Evolutionary conservation across 768 basidiomycete genomes (phyloP), one percentile per base, ranked within the genome.

Genomic region (Lenzites betulinus): DNA sequence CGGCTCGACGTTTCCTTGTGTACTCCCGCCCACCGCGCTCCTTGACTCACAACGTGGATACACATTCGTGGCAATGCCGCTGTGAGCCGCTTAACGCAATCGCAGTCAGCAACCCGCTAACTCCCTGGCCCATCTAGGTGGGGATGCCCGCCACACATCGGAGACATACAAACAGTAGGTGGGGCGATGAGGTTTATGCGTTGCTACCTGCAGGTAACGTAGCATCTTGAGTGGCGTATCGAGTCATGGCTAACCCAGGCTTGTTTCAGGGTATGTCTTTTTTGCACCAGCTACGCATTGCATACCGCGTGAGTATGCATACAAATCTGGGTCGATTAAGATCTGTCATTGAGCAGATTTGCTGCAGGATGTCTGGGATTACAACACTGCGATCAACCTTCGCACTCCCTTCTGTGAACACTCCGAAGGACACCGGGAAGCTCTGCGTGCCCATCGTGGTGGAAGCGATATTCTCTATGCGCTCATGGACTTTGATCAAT

Each of bases 401-500:
- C 22, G 41, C 20, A 22, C 38, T 23, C 36, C 38, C 9, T 22
- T 22, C 25, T 11, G 15, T 16, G 22, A 16, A 15, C 15, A 25
- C 20, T 11, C 20, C 23, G n/a, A 16, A 9, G 12, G 12, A 11
- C 30, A 33, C 6, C 13, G 15, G 3, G 38, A 41, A 25, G 7
- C 13, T 9, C 25, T 52, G 22, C 38, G 51, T 22, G 22, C 39
- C 22, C 51, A 52, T 23, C 51, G 51, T 22, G 20, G 6, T 26
- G 25, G 51, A 13, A 4, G 39, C 38, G 51, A 26, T 18, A 23
- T 52, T 4, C 15, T 25, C 36, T 52, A 52, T 26, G 51, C 51
- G 3, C 51, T 52, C 36, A 52, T 52, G 38, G 51, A 52, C 23
- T 52, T 38, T 23, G 51, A 52, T 23, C 51, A 52, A 22, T 52